Percentiles rank a stretch among this genome's conserved stretches.
Evolutionary conservation across 768 basidiomycete genomes (phyloP).

Genomic region (Psilocybe cyanescens): DNA sequence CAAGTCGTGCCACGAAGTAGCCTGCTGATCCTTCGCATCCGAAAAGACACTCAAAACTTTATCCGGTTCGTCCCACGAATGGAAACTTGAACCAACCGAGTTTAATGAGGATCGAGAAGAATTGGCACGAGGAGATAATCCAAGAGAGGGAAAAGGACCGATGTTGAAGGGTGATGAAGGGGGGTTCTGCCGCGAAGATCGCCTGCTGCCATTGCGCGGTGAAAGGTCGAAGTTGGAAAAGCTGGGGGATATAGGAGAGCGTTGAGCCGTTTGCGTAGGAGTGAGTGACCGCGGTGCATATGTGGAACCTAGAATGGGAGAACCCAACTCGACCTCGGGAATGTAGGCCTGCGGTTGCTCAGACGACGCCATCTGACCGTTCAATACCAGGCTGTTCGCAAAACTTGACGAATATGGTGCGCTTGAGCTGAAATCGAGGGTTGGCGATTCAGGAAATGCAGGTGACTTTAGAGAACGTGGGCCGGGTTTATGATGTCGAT

Average conservation of each 20-base stretch:
- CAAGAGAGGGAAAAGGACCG: constrained; percentile 55
- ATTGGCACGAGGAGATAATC: constrained; percentile 73
- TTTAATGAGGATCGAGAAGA: constrained; percentile 82
- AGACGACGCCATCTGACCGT: constrained; percentile 38
- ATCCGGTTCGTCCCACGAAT: constrained; percentile 76
- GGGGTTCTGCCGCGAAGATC: constrained; percentile 59
- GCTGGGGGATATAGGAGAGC: constrained; percentile 57
- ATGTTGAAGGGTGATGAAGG: constrained; percentile 56
- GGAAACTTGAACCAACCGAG: constrained; percentile 84
- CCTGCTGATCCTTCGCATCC: constrained; percentile 48
- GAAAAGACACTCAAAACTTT: constrained; percentile 56
- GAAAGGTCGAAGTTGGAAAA: constrained; percentile 46
- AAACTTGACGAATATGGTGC: constrained; percentile 33
- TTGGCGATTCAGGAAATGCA: constrained; percentile 62
- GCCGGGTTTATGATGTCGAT: constrained; percentile 36
- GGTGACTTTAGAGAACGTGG: constrained; percentile 56
- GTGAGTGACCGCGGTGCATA: constrained; percentile 61
- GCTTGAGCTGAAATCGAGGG: constrained; percentile 41
- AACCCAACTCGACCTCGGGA: constrained; percentile 53
- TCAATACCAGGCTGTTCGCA: constrained; percentile 22
- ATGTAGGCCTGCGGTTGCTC: constrained; percentile 40
- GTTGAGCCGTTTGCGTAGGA: constrained; percentile 61
- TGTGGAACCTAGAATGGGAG: constrained; percentile 44
- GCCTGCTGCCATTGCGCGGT: constrained; percentile 39
- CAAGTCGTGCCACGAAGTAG: constrained; percentile 69